Evolutionary conservation across 2,329 filamentous ascomycete species (phyloP), one percentile per base, ranked within the genome.

Genomic region (Albifimbria verrucaria): DNA sequence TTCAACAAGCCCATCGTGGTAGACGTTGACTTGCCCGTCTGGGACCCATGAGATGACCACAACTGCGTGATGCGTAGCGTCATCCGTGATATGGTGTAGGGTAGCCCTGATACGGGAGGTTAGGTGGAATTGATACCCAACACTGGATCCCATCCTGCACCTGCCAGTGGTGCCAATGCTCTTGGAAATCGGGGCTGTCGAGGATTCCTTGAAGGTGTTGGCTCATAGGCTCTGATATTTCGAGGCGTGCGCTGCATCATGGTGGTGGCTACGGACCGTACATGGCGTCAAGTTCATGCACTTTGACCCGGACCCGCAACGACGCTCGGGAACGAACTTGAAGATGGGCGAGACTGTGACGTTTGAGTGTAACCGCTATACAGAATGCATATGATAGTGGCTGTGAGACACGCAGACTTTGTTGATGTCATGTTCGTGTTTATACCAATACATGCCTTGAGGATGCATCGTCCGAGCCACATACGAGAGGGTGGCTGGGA

Each of bases 1-100:
- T 85, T 89, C 70, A 85, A 92, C 69, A 89, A 92, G 65, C 87
- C 90, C 20, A 87, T 95, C 59, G 86, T 95, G n/a, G 85, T 96
- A 12, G 90, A 96, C 65, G 64, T 95, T 25, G 84, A 92, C 58
- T 72, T 94, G 55, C 86, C 87, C 0, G 74, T 86, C 7, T 71
- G 66, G 65, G 55, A 59, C 24, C 55, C 54, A 24, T 39, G 48
- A 6, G 43, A 52, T 26, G 26, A 25, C 25, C 22, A n/a, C 20
- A 24, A 5, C 10, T 32, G 46, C 9, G 17, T 23, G 12, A 7
- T 3, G 7, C 3, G 4, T 11, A n/a, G 44, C 44, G 36, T 28
- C 5, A 26, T 7, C 4, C 12, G n/a, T n/a, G 24, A 17, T 20
- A 17, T 48, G 55, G 53, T 57, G 49, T 54, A 57, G 53, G 54